Evolutionary conservation across 2,329 filamentous ascomycete genomes (phyloP).

Genomic region (Exophiala bonariae): DNA sequence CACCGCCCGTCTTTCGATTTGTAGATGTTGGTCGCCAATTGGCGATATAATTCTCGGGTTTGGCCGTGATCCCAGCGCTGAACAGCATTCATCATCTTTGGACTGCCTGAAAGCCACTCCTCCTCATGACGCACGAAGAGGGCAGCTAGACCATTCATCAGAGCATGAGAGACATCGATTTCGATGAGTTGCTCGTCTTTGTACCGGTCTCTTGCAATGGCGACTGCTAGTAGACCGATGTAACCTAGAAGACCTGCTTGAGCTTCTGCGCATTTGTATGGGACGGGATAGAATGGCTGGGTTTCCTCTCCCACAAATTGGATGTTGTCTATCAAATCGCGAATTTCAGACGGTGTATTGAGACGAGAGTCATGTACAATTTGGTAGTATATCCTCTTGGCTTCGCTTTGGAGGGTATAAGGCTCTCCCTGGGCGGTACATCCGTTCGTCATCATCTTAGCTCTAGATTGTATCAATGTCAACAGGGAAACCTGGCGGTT

Average conservation of each 20-base stretch:
- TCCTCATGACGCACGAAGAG: conserved; percentile 9
- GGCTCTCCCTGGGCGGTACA: too few relatives aligned
- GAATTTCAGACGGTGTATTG: too few relatives aligned
- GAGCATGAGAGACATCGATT: conserved; percentile 9
- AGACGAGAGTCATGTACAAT: conserved; percentile 2
- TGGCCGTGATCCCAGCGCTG: conserved; percentile 12
- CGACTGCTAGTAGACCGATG: conserved; percentile 60
- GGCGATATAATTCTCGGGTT: conserved; percentile 8
- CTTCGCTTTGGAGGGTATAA: conserved; percentile 4
- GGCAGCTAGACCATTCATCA: conserved; percentile 10
- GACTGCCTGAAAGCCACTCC: conserved; percentile 8
- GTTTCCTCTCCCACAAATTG: conserved; percentile 38
- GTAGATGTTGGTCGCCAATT: conserved; percentile 43
- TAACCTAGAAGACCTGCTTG: conserved; percentile 59
- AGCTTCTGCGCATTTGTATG: conserved; percentile 55
- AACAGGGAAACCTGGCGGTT: too few relatives aligned
- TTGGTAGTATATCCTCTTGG: neutral
- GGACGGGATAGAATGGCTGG: conserved; percentile 43
- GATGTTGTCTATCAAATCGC: conserved; percentile 29
- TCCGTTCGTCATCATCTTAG: too few relatives aligned
- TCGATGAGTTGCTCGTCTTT: conserved; percentile 44
- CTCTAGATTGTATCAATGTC: too few relatives aligned
- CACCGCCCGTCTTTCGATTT: conserved; percentile 43
- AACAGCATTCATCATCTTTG: conserved; percentile 6
- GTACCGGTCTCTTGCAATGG: conserved; percentile 61